Evolutionary conservation across 306 rosid genomes (phyloP), one percentile per base, ranked within the genome.

Genomic region (Echinosophora koreensis): DNA sequence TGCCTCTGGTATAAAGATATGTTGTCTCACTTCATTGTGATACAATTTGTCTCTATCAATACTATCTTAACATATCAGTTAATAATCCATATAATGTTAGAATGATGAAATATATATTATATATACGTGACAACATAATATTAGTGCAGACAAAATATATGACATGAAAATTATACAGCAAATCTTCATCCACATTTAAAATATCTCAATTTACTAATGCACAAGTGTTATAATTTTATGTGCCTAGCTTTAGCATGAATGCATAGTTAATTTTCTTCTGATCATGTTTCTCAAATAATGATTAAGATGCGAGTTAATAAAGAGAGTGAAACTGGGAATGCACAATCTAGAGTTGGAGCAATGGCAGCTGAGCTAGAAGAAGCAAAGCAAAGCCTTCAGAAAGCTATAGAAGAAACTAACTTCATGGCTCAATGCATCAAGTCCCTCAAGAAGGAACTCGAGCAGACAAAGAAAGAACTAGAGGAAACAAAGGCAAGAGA

Each of bases 381-480:
- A 63, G 72, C 97, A 74, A 88, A 80, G 78, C 77, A 74, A 66
- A 89, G 66, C 32, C 93, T 94, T 18, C 80, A 86, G 76, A 89
- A 86, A 85, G 86, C 91, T 0, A 92, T 44, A 85, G 98, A 90
- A 83, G 93, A 90, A 76, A 85, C 81, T 60, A 86, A 66, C 15
- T 28, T 30, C 38, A 73, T 94, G 87, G 70, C 88, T 58, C 32
- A 34, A 47, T 59, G 84, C 82, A 73, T 90, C 7, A 87, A 80
- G 73, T 84, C 92, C 44, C 84, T 94, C 0, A 83, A 82, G 38
- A 93, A 87, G 42, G 97, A 94, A 82, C 90, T 94, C 0, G 90
- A 89, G 8, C 85, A 86, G 5, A 75, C 97, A 61, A 90, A 86
- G 79, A 87, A 61, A 54, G 95, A 94, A 16, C 74, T 94, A 17